phyloP scores from a whole-genome alignment of 1,284 basidiomycete genomes.

The Ustilago lituana region DNA sequence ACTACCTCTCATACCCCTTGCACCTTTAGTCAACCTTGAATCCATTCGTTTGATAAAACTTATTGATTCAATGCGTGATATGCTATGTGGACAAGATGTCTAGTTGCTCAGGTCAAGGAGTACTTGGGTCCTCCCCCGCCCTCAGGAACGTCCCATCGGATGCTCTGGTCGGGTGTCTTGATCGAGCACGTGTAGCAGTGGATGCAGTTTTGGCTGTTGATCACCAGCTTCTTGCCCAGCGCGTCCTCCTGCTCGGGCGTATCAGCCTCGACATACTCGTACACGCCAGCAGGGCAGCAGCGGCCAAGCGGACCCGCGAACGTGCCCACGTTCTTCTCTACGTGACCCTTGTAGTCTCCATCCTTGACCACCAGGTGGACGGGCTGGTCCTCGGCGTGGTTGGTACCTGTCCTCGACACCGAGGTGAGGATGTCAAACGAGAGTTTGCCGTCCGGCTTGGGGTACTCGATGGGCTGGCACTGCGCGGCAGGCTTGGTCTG shows the following conservation, averaged over 20 bases:
- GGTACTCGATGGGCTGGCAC: slow-evolving; percentile 87
- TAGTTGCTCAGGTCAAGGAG: slow-evolving; percentile 48
- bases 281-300: slow-evolving; percentile 94
- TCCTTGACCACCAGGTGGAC: slow-evolving; percentile 77
- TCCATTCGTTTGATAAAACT: background rate
- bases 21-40: slow-evolving; percentile 4
- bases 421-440: slow-evolving; percentile 94
- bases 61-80: slow-evolving; percentile 9
- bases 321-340: slow-evolving; percentile 73
- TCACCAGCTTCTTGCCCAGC: slow-evolving; percentile 86
- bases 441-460: slow-evolving; percentile 85
- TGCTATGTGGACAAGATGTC: background rate
- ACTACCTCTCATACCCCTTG: slow-evolving; percentile 2
- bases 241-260: slow-evolving; percentile 72
- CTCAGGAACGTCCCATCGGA: slow-evolving; percentile 63
- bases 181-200: slow-evolving; percentile 67
- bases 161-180: slow-evolving; percentile 65
- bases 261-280: slow-evolving; percentile 85
- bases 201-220: slow-evolving; percentile 82
- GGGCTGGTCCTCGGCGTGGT: slow-evolving; percentile 95
- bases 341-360: slow-evolving; percentile 74
- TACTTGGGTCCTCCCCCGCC: slow-evolving; percentile 67
- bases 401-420: slow-evolving; percentile 89
- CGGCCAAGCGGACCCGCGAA: slow-evolving; percentile 87
- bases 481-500: slow-evolving; percentile 67